Evolutionary conservation across 2,329 filamentous ascomycete genomes (phyloP).

Genomic region (Colletotrichum sp.): DNA sequence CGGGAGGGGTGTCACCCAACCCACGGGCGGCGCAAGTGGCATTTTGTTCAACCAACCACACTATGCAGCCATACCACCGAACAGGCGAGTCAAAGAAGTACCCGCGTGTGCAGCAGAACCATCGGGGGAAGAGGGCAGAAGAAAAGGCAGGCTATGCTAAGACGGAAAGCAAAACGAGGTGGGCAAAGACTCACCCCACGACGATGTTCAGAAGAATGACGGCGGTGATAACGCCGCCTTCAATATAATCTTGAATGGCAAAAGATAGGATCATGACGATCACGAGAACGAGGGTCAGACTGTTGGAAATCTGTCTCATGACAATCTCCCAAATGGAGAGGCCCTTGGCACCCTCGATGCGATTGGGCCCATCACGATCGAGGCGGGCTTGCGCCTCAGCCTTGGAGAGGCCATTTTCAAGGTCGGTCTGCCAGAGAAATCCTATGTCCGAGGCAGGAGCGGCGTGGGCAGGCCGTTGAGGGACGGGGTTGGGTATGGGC

Average conservation of each 20-base stretch:
- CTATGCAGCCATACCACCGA: background rate
- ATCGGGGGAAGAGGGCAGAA: background rate
- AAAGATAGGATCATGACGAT: slow-evolving; percentile 76
- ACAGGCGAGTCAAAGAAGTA: background rate
- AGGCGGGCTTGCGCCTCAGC: slow-evolving; percentile 70
- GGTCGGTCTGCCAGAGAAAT: slow-evolving; percentile 43
- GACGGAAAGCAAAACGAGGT: background rate
- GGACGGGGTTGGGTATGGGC: slow-evolving; percentile 15
- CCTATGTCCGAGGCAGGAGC: slow-evolving; percentile 30
- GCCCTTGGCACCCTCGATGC: slow-evolving; percentile 73
- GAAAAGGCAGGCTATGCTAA: background rate
- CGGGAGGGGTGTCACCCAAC: slow-evolving; percentile 6
- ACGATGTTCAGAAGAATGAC: slow-evolving; percentile 72
- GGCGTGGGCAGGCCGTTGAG: slow-evolving; percentile 28
- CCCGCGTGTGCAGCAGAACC: background rate
- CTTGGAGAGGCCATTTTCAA: slow-evolving; percentile 65
- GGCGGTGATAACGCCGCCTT: slow-evolving; percentile 66
- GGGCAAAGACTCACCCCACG: slow-evolving; percentile 56
- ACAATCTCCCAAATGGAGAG: slow-evolving; percentile 78
- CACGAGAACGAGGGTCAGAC: slow-evolving; percentile 75
- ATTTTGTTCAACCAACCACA: background rate
- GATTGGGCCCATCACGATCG: slow-evolving; percentile 70
- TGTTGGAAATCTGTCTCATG: slow-evolving; percentile 78
- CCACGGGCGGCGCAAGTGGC: background rate
- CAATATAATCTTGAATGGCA: slow-evolving; percentile 68